Conservation (phyloP, 345 rosid genomes). For the rapeseed (Brassica napus) region DNA sequence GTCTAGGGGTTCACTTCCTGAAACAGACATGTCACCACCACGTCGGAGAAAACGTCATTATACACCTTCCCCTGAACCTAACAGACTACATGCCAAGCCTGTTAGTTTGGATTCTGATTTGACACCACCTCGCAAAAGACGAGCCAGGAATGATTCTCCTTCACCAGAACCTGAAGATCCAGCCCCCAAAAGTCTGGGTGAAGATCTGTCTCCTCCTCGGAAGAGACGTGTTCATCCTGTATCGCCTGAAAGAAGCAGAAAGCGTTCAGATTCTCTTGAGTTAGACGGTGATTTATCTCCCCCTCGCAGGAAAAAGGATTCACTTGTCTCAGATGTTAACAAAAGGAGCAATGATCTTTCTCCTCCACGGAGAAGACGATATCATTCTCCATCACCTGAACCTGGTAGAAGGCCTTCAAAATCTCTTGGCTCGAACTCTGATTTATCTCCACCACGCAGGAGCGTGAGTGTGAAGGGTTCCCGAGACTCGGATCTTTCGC, state of each 20-base stretch:
- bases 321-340: slow-evolving; percentile 39
- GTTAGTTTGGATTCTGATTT: slow-evolving; percentile 42
- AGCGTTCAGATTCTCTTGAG: slow-evolving; percentile 29
- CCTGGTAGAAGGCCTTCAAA: slow-evolving; percentile 26
- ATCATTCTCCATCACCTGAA: slow-evolving; percentile 41
- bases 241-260: slow-evolving; percentile 31
- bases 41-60: slow-evolving; percentile 40
- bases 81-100: slow-evolving; percentile 10
- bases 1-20: slow-evolving; percentile 21
- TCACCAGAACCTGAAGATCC: slow-evolving; percentile 39
- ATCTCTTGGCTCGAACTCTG: slow-evolving; percentile 28
- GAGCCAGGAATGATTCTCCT: slow-evolving; percentile 42
- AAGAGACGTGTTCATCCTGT: slow-evolving; percentile 28
- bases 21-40: slow-evolving; percentile 59
- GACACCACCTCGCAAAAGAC: slow-evolving; percentile 48
- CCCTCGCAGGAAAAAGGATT: slow-evolving; percentile 36
- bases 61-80: slow-evolving; percentile 50
- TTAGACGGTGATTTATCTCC: slow-evolving; percentile 45
- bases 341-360: slow-evolving; percentile 24
- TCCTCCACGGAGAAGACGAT: slow-evolving; percentile 34
- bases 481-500: slow-evolving; percentile 53
- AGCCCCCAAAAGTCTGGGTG: slow-evolving; percentile 21
- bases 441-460: slow-evolving; percentile 48
- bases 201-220: slow-evolving; percentile 55
- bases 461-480: slow-evolving; percentile 20